These are phyloP conservation scores for Lenzites betulinus DNA, from an alignment of 768 basidiomycete genomes.

Conservation along the genomic window DNA sequence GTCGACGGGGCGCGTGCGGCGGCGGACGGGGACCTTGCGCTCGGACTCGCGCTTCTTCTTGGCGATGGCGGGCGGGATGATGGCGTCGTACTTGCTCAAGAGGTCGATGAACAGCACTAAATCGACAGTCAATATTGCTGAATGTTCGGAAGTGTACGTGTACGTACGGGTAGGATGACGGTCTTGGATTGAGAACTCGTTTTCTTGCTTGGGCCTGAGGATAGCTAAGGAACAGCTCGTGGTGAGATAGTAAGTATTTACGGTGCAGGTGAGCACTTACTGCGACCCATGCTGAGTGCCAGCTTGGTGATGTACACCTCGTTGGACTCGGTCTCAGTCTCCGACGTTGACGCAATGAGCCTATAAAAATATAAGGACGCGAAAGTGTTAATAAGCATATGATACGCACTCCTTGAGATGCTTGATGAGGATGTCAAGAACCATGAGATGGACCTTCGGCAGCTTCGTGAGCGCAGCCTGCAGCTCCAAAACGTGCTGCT, in stretches of 20 bases:
- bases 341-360: constrained; percentile 62
- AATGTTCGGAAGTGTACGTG: background rate
- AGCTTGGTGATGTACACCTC: constrained; percentile 88
- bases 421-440: constrained; percentile 74
- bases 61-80: constrained; percentile 80
- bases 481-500: constrained; percentile 65
- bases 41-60: constrained; percentile 89
- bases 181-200: constrained; percentile 86
- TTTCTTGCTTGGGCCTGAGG: constrained; percentile 80
- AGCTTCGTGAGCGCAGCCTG: constrained; percentile 64
- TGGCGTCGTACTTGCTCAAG: constrained; percentile 66
- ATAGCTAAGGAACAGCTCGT: constrained; percentile 51
- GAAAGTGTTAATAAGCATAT: background rate
- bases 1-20: constrained; percentile 86
- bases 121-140: background rate
- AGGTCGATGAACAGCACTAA: constrained; percentile 86
- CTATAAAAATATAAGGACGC: constrained; percentile 37
- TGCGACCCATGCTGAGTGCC: constrained; percentile 81
- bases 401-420: constrained; percentile 70
- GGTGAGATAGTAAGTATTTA: background rate
- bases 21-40: constrained; percentile 78
- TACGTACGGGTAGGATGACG: constrained; percentile 74
- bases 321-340: constrained; percentile 51
- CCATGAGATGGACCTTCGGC: constrained; percentile 78
- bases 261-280: constrained; percentile 47